Base-by-base conservation (phyloP, 2,329 filamentous ascomycete genomes). In the Stagonosporopsis vannaccii region DNA sequence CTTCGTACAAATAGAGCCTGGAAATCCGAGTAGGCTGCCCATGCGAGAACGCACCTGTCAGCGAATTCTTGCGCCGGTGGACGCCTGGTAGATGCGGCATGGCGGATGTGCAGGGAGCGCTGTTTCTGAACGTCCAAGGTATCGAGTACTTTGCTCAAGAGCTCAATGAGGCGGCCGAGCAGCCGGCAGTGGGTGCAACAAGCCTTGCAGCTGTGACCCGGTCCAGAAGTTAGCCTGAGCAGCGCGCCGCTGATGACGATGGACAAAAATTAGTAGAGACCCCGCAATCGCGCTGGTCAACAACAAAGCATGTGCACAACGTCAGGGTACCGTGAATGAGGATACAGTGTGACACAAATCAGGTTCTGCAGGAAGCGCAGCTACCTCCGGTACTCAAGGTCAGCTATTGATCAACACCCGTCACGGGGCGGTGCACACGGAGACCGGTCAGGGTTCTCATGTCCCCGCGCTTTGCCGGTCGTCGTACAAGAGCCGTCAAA, bases 71-170 rank as follows among this genome's bases (percentile, higher is more conserved):
- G 37, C 63, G 66, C 56, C 63, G 54, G 41, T 69, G 66, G 40
- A 63, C 62, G 43, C 66, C 66, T 44, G 65, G 66, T 36, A 69
- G 17, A 44, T 69, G 66, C 50, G 66, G 66, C 80, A 83, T 82
- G 60, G 56, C 75, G 67, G 63, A n/a, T 22, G 17, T 20, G 17
- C 7, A 22, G 13, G 17, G 26, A 20, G 17, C 5, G 41, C 26
- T 26, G 15, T 19, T 30, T n/a, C n/a, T 32, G n/a, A 13, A 19
- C 2, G n/a, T 15, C 17, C 6, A 20, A 7, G 20, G 17, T 30
- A 15, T 32, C 19, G 13, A 26, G 8, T 19, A 20, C 25, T 26
- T 43, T 41, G 9, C 36, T 15, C 11, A n/a, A 20, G 28, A 22
- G 17, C 13, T 33, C 20, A 22, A 20, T 22, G 28, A 22, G 25